Evolutionary conservation across 1,284 basidiomycete species (phyloP).

Genomic region (Ustilago shanxiensis): DNA sequence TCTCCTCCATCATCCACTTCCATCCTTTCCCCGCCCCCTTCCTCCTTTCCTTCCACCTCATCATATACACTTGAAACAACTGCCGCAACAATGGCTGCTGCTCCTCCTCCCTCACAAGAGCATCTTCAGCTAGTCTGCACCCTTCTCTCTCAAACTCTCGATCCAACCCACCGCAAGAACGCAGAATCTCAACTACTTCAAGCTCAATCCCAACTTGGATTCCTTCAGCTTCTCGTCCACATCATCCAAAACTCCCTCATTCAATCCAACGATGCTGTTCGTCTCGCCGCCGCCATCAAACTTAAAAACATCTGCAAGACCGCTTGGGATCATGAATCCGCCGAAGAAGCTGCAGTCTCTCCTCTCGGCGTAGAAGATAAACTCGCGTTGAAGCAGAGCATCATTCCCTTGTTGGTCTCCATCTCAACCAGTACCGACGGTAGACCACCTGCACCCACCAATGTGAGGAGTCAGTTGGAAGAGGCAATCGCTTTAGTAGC

Average conservation of each 20-base stretch:
- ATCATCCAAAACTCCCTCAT: constrained; percentile 55
- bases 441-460: constrained; percentile 49
- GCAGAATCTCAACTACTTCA: constrained; percentile 63
- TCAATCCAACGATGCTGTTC: constrained; percentile 51
- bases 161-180: constrained; percentile 52
- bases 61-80: not conserved
- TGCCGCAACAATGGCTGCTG: constrained; percentile 16
- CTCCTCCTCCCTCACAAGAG: constrained; percentile 27
- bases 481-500: constrained; percentile 65
- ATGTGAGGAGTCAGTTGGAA: constrained; percentile 62
- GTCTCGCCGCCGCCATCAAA: constrained; percentile 67
- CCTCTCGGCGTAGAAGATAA: constrained; percentile 74
- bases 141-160: constrained; percentile 64
- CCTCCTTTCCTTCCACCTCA: not conserved
- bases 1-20: too few species aligned
- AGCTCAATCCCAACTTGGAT: constrained; percentile 58
- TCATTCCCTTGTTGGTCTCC: constrained; percentile 85
- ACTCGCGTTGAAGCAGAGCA: constrained; percentile 76
- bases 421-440: constrained; percentile 70
- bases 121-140: constrained; percentile 60
- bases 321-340: constrained; percentile 62
- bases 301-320: constrained; percentile 68
- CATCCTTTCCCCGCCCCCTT: constrained; percentile 2
- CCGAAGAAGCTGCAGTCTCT: constrained; percentile 37
- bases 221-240: constrained; percentile 62